Percentiles rank a stretch among this genome's conserved stretches.
These are phyloP conservation scores for Fragilaria crotonensis DNA, from an alignment of 108 stramenopile species.

Conservation along the genomic window DNA sequence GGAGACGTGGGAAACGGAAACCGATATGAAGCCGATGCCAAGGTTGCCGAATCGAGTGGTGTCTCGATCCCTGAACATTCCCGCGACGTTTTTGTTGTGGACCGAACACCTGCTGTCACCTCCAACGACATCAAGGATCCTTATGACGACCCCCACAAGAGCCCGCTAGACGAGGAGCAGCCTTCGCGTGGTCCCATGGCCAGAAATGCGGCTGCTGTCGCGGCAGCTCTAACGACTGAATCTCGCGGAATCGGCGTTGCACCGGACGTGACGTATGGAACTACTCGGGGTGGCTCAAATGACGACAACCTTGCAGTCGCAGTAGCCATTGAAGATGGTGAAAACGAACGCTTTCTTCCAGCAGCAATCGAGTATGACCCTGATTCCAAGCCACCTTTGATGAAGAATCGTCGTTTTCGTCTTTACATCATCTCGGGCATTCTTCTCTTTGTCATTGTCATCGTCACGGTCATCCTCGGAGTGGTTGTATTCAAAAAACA, in stretches of 20 bases:
- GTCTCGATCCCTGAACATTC: too few relatives aligned
- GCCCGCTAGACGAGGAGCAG: too few relatives aligned
- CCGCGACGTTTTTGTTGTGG: too few relatives aligned
- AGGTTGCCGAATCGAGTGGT: too few relatives aligned
- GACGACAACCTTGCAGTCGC: slow-evolving; percentile 42
- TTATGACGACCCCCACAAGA: too few relatives aligned
- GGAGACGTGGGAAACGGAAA: too few relatives aligned
- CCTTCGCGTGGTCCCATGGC: too few relatives aligned
- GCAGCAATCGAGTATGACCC: slow-evolving; percentile 74
- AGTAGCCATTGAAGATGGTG: slow-evolving; percentile 46
- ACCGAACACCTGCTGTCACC: too few relatives aligned
- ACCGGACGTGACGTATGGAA: slow-evolving; percentile 17
- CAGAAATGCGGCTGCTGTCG: too few relatives aligned
- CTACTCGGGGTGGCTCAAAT: background rate
- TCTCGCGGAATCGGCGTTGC: background rate
- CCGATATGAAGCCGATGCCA: too few relatives aligned
- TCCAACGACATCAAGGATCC: too few relatives aligned
- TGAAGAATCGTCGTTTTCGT: slow-evolving; percentile 53
- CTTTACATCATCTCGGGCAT: slow-evolving; percentile 35
- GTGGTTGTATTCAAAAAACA: background rate
- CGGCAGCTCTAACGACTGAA: too few relatives aligned
- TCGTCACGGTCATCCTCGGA: background rate
- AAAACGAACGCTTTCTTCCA: slow-evolving; percentile 53
- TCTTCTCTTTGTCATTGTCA: slow-evolving; percentile 20
- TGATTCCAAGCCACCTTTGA: slow-evolving; percentile 60